These are phyloP conservation scores for Xanthoconium stramineum DNA, from an alignment of 768 basidiomycete genomes.

Conservation along the genomic window DNA sequence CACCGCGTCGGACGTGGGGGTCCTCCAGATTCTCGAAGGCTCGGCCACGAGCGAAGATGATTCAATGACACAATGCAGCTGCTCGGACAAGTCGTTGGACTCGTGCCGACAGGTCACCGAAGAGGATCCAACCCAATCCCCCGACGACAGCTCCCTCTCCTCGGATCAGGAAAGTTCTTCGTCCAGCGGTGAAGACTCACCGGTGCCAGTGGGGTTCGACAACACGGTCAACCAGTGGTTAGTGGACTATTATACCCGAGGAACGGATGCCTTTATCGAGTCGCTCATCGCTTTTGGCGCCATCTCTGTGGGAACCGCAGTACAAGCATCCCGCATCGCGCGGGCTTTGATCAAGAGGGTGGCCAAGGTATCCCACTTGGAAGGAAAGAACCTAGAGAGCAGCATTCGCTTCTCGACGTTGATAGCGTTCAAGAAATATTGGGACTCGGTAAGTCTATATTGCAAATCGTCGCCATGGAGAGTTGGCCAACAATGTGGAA, in stretches of 20 bases:
- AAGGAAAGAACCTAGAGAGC: constrained; percentile 11
- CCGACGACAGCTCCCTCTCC: background rate
- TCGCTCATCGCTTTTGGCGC: constrained; percentile 15
- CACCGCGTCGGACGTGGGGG: constrained; percentile 2
- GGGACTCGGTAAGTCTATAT: constrained; percentile 15
- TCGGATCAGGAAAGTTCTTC: constrained; percentile 14
- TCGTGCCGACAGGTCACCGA: background rate
- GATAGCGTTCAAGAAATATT: constrained; percentile 13
- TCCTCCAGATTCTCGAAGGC: background rate
- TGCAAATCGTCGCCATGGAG: background rate
- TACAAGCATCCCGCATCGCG: constrained; percentile 18
- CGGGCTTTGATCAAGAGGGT: constrained; percentile 5
- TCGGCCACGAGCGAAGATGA: background rate
- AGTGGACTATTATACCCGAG: constrained; percentile 20
- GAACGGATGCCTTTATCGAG: constrained; percentile 14
- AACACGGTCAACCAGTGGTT: constrained; percentile 17
- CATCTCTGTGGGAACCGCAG: constrained; percentile 7
- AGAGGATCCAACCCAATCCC: background rate
- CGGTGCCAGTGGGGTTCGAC: constrained; percentile 10
- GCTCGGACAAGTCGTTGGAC: background rate
- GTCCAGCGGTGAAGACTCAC: background rate
- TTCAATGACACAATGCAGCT: background rate
- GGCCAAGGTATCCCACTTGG: constrained; percentile 1
- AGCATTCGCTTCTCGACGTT: constrained; percentile 14
- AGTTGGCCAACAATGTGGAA: background rate